Evolutionary conservation across 306 rosid species (phyloP), one percentile per base, ranked within the genome.

Genomic region (Acacia melanoxylon): DNA sequence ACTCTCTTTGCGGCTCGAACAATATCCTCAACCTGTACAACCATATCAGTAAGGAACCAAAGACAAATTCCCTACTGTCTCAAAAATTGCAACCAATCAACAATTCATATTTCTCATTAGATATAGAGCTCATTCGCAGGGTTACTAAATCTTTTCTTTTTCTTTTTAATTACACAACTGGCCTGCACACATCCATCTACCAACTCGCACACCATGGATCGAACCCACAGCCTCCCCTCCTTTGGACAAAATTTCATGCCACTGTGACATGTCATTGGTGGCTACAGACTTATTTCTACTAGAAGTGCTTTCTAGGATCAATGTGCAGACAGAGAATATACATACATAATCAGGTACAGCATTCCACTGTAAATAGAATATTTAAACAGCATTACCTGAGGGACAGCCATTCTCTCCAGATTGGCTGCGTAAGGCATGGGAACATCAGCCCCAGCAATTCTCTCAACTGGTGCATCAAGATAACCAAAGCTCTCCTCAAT

Each of bases 391-490:
- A 70, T 46, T 75, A 92, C 99, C 97, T 96, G 99, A 61, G 99
- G 99, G 46, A 96, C 91, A 85, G 99, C 99, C 92, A 96, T 13
- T 72, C 99, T 90, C 89, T 96, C 99, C 72, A 96, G 89, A 87
- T 96, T 96, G 78, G 98, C 92, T 17, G 99, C 99, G 77, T 96
- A 96, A 46, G 99, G 99, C 98, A 93, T 96, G n/a, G 99, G 99
- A 83, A 96, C 92, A 83, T 96, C 99, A 80, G 99, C 98, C 78
- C 99, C 99, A 4, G 91, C 78, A 86, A 96, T 84, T 81, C 99
- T 93, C 93, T 96, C 98, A 44, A 93, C 94, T 0, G 99, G 99
- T 16, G 99, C 98, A 80, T 96, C 99, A 67, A 96, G 99, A 90
- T 91, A 93, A 68, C 94, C 94, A 83, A 96, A 95, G 85, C 98